These are phyloP conservation scores for Wallacemonas sp. DNA, from an alignment of 208 protist species.

Conservation along the genomic window DNA sequence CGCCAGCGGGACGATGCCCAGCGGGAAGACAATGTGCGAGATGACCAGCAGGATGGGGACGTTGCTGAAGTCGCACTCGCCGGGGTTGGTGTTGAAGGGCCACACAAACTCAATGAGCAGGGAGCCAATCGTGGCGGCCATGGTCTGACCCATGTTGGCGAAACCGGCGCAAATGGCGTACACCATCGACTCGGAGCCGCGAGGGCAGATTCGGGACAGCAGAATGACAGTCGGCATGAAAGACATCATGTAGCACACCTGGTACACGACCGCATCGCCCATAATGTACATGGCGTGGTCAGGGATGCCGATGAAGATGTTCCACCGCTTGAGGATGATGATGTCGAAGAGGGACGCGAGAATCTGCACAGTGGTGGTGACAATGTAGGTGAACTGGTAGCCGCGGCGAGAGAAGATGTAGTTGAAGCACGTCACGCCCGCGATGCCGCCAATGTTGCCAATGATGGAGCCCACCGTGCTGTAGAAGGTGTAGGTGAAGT, in stretches of 20 bases:
- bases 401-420: constrained; percentile 57
- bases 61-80: constrained; percentile 63
- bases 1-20: constrained; percentile 43
- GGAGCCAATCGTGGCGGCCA: constrained; percentile 36
- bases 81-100: constrained; percentile 32
- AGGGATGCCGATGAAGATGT: constrained; percentile 41
- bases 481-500: constrained; percentile 73
- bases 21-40: constrained; percentile 35
- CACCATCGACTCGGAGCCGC: constrained; percentile 69
- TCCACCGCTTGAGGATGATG: constrained; percentile 70
- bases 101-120: constrained; percentile 48
- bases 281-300: constrained; percentile 77
- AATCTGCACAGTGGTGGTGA: constrained; percentile 37
- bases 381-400: constrained; percentile 50
- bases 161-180: constrained; percentile 81
- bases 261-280: constrained; percentile 58
- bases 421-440: constrained; percentile 48
- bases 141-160: constrained; percentile 60
- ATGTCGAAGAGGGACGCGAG: constrained; percentile 57
- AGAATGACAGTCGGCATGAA: constrained; percentile 81
- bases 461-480: constrained; percentile 53
- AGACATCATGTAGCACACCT: constrained; percentile 65
- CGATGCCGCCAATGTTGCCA: constrained; percentile 37
- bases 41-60: constrained; percentile 39
- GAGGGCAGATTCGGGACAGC: constrained; percentile 76